Evolutionary conservation across 2,329 filamentous ascomycete species (phyloP).

Genomic region (Fusarium napiforme): DNA sequence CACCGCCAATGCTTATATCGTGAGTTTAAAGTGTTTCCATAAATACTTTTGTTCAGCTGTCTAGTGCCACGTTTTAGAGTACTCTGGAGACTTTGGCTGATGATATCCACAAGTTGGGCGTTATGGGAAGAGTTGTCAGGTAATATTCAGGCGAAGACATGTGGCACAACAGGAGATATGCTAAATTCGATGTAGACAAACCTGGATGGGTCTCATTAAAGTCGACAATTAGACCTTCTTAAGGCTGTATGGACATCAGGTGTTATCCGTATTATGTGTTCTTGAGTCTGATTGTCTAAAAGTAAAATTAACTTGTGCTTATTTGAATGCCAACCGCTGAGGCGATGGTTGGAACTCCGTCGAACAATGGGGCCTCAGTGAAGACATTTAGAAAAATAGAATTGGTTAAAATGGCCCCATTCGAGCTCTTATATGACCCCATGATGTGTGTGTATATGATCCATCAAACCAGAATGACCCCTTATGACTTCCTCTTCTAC

Average conservation of each 20-base stretch:
- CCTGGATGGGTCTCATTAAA: too few species aligned
- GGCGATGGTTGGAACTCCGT: neutral
- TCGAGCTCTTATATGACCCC: neutral
- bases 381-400: neutral
- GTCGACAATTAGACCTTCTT: too few species aligned
- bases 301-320: neutral
- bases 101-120: conserved; percentile 13
- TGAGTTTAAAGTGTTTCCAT: conserved; percentile 14
- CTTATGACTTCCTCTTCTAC: neutral
- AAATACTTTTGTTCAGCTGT: neutral
- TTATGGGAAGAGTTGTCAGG: neutral
- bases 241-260: too few species aligned
- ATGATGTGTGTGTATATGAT: neutral
- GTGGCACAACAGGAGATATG: neutral
- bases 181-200: neutral
- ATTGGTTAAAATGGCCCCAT: accelerated
- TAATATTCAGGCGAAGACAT: neutral
- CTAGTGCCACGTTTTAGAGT: conserved; percentile 11
- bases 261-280: neutral
- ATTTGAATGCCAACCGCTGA: neutral
- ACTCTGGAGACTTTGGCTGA: neutral
- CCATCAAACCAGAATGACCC: neutral
- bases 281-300: neutral
- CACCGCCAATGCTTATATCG: conserved; percentile 22
- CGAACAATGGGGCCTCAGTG: neutral